Percentiles rank a stretch among this genome's conserved stretches.
Evolutionary conservation across 495 filamentous ascomycete genomes (phyloP).

Genomic region (Parachaetomium inaequale): DNA sequence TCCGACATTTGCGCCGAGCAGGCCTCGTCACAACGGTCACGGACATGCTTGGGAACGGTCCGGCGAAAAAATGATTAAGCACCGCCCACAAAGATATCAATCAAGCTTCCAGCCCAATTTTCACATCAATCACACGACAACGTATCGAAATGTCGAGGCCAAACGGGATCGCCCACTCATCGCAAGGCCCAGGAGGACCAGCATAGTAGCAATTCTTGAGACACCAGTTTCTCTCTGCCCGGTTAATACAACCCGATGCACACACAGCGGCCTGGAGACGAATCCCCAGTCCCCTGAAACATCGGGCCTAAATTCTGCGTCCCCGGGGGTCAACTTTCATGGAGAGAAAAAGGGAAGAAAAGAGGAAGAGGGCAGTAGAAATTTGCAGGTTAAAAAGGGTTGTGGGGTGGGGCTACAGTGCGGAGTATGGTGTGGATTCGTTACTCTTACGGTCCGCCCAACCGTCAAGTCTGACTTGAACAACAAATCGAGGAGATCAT

Average conservation of each 20-base stretch:
- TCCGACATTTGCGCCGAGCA: too few species aligned
- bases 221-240: slow-evolving; percentile 43
- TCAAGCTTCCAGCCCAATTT: neutral
- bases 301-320: slow-evolving; percentile 45
- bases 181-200: slow-evolving; percentile 10
- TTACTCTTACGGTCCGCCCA: too few species aligned
- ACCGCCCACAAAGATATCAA: neutral
- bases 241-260: slow-evolving; percentile 48
- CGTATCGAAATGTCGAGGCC: slow-evolving; percentile 42
- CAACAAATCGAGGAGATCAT: too few species aligned
- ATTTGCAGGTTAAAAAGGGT: neutral
- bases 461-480: too few species aligned
- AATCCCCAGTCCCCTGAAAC: slow-evolving; percentile 20
- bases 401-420: slow-evolving; percentile 2
- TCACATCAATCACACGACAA: neutral
- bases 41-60: neutral
- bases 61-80: too few species aligned
- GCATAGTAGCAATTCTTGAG: slow-evolving; percentile 51
- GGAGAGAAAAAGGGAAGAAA: slow-evolving; percentile 31
- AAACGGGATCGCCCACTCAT: slow-evolving; percentile 51
- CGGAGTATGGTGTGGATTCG: too few species aligned
- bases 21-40: neutral
- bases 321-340: slow-evolving; percentile 47
- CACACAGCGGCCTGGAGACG: slow-evolving; percentile 28
- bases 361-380: neutral